phyloP scores from a whole-genome alignment of 176 grass and related monocot genomes.

The Musa acuminata region DNA sequence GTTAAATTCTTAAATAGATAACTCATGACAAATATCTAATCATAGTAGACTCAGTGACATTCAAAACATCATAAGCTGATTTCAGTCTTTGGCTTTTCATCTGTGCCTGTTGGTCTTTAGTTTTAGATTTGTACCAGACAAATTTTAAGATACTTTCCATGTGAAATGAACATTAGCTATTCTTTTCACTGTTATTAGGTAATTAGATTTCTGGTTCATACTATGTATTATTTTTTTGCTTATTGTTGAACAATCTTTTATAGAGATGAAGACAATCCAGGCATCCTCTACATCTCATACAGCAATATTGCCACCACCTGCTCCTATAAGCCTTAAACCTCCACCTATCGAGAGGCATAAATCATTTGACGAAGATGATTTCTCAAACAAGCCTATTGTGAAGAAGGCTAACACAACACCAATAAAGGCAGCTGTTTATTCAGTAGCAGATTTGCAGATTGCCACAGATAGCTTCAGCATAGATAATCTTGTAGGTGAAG shows the following conservation, averaged over 20 bases:
- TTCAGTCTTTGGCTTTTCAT: no score
- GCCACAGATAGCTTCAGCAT: constrained; percentile 88
- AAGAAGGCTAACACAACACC: constrained; percentile 52
- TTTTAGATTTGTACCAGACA: neutral
- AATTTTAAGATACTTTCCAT: neutral
- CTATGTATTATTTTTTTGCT: neutral
- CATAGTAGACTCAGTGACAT: no score
- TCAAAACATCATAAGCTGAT: no score
- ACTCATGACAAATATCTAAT: no score
- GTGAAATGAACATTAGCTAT: neutral
- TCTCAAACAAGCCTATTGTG: constrained; percentile 38
- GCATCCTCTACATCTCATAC: constrained; percentile 30
- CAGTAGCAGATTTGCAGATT: constrained; percentile 94
- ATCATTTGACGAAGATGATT: constrained; percentile 68
- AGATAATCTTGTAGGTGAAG: constrained; percentile 87
- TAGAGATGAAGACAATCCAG: constrained; percentile 48
- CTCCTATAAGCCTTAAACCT: constrained; percentile 60
- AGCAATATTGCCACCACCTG: constrained; percentile 39
- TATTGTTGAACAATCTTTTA: constrained; percentile 21
- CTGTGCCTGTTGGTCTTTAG: neutral
- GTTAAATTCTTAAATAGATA: no score
- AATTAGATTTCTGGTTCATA: neutral
- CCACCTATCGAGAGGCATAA: constrained; percentile 65
- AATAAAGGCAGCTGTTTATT: constrained; percentile 86
- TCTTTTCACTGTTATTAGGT: no score